These are phyloP conservation scores for Sonneratia caseolaris DNA, from an alignment of 345 rosid species.

Conservation along the genomic window DNA sequence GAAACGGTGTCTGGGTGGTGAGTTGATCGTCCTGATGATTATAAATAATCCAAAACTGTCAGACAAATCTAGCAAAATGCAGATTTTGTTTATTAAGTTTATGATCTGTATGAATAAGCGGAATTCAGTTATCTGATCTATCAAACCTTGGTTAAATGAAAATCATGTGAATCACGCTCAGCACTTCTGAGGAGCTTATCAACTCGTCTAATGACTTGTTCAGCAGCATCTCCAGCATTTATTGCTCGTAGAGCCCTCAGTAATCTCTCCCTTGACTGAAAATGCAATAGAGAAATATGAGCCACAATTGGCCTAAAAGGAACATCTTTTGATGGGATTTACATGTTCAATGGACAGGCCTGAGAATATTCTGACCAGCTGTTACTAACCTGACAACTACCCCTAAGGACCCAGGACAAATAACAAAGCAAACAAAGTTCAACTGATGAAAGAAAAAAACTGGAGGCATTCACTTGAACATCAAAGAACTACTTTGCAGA, in stretches of 20 bases:
- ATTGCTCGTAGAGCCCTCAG: constrained; percentile 67
- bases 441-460: background rate
- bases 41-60: background rate
- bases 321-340: background rate
- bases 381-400: background rate
- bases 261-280: constrained; percentile 82
- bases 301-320: background rate
- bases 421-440: background rate
- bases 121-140: background rate
- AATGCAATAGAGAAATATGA: constrained; percentile 9
- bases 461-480: background rate
- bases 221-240: constrained; percentile 96
- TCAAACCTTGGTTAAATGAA: constrained; percentile 55
- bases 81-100: background rate
- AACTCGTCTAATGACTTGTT: constrained; percentile 88
- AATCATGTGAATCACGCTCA: constrained; percentile 84
- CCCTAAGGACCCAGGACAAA: background rate
- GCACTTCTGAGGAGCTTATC: constrained; percentile 70
- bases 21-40: constrained; percentile 61
- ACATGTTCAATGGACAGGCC: background rate
- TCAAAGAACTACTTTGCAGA: background rate
- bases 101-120: constrained; percentile 1
- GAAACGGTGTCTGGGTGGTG: constrained; percentile 35
- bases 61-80: constrained; percentile 5
- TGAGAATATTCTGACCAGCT: background rate